phyloP scores from a whole-genome alignment of 2,329 filamentous ascomycete species.

The Diplodia intermedia region DNA sequence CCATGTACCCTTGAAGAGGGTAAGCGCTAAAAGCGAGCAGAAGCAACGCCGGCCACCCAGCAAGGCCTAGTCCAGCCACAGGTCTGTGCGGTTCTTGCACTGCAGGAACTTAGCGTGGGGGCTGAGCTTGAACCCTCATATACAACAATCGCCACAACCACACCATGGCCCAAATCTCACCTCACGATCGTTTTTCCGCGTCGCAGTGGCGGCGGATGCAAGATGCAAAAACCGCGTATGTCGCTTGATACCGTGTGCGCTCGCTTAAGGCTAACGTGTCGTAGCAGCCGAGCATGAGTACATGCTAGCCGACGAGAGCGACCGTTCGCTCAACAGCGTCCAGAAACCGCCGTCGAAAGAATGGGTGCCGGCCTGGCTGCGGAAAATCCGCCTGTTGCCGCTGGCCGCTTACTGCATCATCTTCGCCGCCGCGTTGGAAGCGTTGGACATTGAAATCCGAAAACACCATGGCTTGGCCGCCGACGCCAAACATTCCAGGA shows the following conservation, averaged over 20 bases:
- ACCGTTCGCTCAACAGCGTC: background rate
- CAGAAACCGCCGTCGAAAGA: background rate
- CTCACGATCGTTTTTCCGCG: background rate
- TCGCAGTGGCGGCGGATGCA: background rate
- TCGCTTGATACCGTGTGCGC: too few relatives aligned
- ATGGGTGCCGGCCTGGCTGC: conserved; percentile 28
- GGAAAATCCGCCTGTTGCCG: conserved; percentile 2
- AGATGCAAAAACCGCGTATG: conserved; percentile 9
- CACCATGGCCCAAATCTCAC: background rate
- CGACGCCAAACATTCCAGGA: background rate
- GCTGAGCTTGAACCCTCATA: background rate
- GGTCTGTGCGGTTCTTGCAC: background rate
- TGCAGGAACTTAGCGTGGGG: background rate
- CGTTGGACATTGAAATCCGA: background rate
- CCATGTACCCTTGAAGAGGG: background rate
- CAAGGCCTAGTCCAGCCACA: background rate
- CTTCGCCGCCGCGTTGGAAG: conserved; percentile 8
- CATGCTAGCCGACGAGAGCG: conserved; percentile 13
- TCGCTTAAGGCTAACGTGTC: background rate
- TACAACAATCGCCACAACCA: background rate
- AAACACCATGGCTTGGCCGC: conserved; percentile 13
- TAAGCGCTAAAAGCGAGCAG: conserved; percentile 6
- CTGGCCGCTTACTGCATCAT: conserved; percentile 23
- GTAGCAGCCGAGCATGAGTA: conserved; percentile 26
- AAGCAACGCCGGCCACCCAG: background rate